Evolutionary conservation across 345 rosid species (phyloP).

Genomic region (Firmiana major): DNA sequence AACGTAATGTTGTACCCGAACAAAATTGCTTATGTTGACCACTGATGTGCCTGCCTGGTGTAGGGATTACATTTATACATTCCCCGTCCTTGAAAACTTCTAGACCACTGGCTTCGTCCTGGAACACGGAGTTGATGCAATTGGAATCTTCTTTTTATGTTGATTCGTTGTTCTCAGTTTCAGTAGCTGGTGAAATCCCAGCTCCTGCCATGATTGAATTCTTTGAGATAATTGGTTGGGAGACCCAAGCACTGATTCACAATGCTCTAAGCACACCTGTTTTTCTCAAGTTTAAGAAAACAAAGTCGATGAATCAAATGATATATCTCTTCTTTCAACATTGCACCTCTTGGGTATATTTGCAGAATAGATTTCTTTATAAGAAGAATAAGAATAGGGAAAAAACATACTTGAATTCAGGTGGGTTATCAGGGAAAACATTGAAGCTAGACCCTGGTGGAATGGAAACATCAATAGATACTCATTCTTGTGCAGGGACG

Average conservation of each 20-base stretch:
- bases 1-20: conserved; percentile 29
- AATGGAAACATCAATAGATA: conserved; percentile 29
- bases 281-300: conserved; percentile 27
- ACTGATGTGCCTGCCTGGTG: conserved; percentile 24
- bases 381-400: neutral
- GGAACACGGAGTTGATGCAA: conserved; percentile 42
- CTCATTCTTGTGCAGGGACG: conserved; percentile 45
- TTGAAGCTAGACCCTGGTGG: too few species aligned
- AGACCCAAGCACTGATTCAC: conserved; percentile 43
- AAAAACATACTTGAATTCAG: conserved; percentile 31
- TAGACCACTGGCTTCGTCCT: conserved; percentile 49
- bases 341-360: neutral
- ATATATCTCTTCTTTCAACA: neutral
- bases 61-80: conserved; percentile 41
- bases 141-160: conserved; percentile 47
- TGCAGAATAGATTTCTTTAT: too few species aligned
- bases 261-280: conserved; percentile 32
- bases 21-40: conserved; percentile 44
- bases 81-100: conserved; percentile 35
- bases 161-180: conserved; percentile 38
- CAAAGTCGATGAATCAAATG: neutral
- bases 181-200: conserved; percentile 51
- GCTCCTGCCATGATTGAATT: conserved; percentile 45
- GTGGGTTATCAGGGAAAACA: conserved; percentile 40
- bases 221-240: conserved; percentile 36